A percentile compares a stretch with the other conserved stretches of the same genome.
Conservation (phyloP, 352 stramenopile genomes). For the Elongisporangium anandrum region DNA sequence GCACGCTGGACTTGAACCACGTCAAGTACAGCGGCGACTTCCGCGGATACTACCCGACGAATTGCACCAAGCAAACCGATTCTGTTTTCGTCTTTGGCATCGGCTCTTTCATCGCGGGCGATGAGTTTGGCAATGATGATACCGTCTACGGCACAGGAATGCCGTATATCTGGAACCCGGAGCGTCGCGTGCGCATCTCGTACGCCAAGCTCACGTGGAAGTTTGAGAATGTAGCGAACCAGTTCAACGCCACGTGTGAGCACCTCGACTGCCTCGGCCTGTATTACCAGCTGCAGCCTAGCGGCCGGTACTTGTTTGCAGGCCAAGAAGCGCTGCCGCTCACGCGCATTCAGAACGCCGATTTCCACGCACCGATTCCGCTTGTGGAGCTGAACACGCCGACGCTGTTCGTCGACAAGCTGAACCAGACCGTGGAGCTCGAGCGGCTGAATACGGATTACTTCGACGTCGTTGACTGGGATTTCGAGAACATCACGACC, state of each 20-base stretch:
- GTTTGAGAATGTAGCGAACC: conserved; percentile 16
- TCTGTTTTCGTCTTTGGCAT: conserved; percentile 32
- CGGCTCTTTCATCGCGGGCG: conserved; percentile 38
- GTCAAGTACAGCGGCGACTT: conserved; percentile 40
- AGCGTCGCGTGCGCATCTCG: conserved; percentile 35
- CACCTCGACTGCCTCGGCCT: conserved; percentile 26
- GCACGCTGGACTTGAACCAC: conserved; percentile 5
- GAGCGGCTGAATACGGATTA: conserved; percentile 22
- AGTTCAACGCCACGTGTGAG: conserved; percentile 34
- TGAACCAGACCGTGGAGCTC: conserved; percentile 8
- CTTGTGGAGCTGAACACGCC: conserved; percentile 39
- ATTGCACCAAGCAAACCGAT: conserved; percentile 21
- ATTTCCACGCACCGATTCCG: conserved; percentile 34
- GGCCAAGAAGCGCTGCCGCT: conserved; percentile 24
- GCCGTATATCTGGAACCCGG: conserved; percentile 28
- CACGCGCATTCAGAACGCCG: conserved; percentile 12
- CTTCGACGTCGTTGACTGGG: conserved; percentile 17
- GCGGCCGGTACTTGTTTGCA: conserved; percentile 36
- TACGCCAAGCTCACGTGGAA: conserved; percentile 36
- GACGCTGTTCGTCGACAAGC: conserved; percentile 9
- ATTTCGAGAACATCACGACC: conserved; percentile 10
- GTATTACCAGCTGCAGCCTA: conserved; percentile 36
- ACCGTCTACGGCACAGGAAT: conserved; percentile 6
- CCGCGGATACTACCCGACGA: conserved; percentile 24
- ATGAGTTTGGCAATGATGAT: conserved; percentile 20